Percentiles rank a stretch among this genome's conserved stretches.
phyloP scores from a whole-genome alignment of 2,329 filamentous ascomycete genomes.

The Nemania abortiva region DNA sequence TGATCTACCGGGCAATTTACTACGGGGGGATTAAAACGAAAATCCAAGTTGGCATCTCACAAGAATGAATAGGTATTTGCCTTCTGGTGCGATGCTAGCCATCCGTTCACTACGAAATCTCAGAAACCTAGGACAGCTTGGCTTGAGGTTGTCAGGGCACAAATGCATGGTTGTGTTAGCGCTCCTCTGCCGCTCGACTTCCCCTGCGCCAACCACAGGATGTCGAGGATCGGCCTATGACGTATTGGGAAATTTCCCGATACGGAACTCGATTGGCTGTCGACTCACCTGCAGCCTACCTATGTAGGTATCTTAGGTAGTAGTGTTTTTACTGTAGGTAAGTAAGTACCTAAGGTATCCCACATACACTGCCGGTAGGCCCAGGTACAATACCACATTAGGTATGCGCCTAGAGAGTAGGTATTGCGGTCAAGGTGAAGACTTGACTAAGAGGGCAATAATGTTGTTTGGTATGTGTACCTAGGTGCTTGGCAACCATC shows the following conservation, averaged over 20 bases:
- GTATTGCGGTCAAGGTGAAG: no score
- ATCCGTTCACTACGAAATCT: conserved; percentile 16
- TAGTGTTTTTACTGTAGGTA: no score
- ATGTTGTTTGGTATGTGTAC: no score
- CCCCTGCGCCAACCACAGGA: conserved; percentile 28
- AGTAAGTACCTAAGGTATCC: no score
- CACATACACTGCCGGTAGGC: no score
- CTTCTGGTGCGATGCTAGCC: conserved; percentile 31
- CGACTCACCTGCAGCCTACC: conserved; percentile 14
- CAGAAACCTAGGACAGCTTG: no score
- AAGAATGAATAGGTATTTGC: conserved; percentile 17
- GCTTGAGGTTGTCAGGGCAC: neutral
- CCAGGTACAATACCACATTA: no score
- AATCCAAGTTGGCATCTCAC: conserved; percentile 21
- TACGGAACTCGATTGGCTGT: conserved; percentile 36
- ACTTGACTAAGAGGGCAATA: no score
- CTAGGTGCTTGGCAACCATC: no score
- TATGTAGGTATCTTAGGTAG: no score
- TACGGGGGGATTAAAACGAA: neutral
- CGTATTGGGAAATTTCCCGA: conserved; percentile 37
- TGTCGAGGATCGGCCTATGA: conserved; percentile 25
- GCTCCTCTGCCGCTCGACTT: conserved; percentile 21
- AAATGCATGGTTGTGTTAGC: conserved; percentile 19
- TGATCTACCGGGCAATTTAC: neutral
- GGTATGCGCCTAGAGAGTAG: no score